Conservation (phyloP, 176 grass and related monocot genomes). For the Phyllostachys edulis region DNA sequence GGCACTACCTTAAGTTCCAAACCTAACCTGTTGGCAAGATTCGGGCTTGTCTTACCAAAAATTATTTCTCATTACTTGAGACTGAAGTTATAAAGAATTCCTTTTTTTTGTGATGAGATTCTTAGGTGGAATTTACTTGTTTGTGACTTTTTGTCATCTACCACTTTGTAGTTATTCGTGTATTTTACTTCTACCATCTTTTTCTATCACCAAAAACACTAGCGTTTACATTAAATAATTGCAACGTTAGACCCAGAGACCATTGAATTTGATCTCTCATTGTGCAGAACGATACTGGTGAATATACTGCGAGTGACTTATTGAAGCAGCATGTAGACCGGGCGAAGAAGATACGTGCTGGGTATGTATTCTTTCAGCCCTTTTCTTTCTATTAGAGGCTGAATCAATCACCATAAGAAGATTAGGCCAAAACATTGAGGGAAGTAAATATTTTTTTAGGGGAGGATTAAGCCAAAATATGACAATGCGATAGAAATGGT, state of each 20-base stretch:
- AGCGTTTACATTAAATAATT: neutral
- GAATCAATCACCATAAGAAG: constrained; percentile 18
- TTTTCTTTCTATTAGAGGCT: neutral
- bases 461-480: neutral
- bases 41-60: neutral
- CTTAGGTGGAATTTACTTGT: constrained; percentile 1
- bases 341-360: constrained; percentile 55
- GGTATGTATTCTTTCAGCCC: constrained; percentile 27
- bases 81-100: neutral
- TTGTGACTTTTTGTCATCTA: neutral
- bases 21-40: constrained; percentile 18
- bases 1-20: neutral
- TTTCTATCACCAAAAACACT: neutral
- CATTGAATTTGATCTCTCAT: constrained; percentile 28
- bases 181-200: neutral
- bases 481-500: constrained; percentile 4
- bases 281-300: constrained; percentile 49
- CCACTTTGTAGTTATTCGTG: neutral
- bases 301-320: constrained; percentile 45
- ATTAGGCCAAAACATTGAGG: neutral
- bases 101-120: neutral
- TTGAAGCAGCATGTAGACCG: constrained; percentile 58
- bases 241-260: neutral
- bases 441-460: neutral
- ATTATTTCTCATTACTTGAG: neutral